Evolutionary conservation across 495 filamentous ascomycete genomes (phyloP).

Genomic region (Hypoxylon subgilvum): DNA sequence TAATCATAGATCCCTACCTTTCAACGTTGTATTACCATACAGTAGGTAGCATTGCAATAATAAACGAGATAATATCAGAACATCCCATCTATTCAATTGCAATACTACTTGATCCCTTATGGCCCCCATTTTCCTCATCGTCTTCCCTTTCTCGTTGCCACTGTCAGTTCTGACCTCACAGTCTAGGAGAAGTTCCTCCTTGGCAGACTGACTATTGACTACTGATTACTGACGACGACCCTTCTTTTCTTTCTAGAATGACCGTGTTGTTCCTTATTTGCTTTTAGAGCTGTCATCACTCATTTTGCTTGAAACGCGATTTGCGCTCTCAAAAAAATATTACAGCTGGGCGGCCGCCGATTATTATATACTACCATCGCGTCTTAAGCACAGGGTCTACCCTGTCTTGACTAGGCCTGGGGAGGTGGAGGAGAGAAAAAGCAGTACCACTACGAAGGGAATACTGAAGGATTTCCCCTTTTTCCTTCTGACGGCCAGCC

Average conservation of each 20-base stretch:
- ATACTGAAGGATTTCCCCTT: conserved; percentile 24
- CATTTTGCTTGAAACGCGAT: conserved; percentile 9
- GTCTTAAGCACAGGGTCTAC: conserved; percentile 31
- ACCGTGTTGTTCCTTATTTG: conserved; percentile 18
- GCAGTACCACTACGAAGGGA: conserved; percentile 29
- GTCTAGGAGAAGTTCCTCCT: no score
- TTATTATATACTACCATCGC: neutral
- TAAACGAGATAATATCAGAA: conserved; percentile 41
- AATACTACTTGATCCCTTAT: conserved; percentile 33
- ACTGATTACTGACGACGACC: conserved; percentile 7
- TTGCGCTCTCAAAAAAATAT: neutral
- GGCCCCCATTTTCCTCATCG: conserved; percentile 30
- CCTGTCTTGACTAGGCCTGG: conserved; percentile 24
- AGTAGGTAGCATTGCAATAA: conserved; percentile 28
- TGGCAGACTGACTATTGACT: no score
- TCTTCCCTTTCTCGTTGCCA: conserved; percentile 12
- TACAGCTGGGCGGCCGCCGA: neutral
- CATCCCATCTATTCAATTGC: conserved; percentile 19
- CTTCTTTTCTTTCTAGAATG: conserved; percentile 20
- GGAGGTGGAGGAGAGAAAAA: conserved; percentile 24
- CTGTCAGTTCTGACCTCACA: conserved; percentile 13
- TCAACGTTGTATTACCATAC: conserved; percentile 21
- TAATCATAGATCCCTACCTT: no score
- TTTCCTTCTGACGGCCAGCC: conserved; percentile 19
- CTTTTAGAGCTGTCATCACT: conserved; percentile 16